Evolutionary conservation across 345 rosid species (phyloP).

Genomic region (Cardiospermum halicacabum): DNA sequence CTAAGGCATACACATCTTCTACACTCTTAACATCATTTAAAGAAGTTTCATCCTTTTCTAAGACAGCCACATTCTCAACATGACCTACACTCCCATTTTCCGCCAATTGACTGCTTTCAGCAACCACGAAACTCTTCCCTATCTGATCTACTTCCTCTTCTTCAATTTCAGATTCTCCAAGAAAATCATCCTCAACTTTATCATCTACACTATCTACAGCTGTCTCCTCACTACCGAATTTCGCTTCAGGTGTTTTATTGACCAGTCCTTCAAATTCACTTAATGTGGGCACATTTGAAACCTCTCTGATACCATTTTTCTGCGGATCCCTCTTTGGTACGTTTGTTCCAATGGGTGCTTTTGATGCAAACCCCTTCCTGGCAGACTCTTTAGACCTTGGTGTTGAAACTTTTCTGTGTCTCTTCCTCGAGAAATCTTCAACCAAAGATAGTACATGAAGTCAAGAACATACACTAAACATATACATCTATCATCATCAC

Average conservation of each 20-base stretch:
- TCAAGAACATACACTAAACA: background rate
- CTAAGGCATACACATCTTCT: constrained; percentile 2
- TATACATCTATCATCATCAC: background rate
- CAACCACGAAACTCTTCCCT: constrained; percentile 10
- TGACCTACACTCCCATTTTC: constrained; percentile 33
- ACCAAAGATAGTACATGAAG: constrained; percentile 1
- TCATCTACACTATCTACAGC: constrained; percentile 23
- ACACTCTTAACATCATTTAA: constrained; percentile 16
- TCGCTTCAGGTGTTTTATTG: constrained; percentile 21
- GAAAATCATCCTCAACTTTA: constrained; percentile 21
- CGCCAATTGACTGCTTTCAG: constrained; percentile 13
- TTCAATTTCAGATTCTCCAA: constrained; percentile 19
- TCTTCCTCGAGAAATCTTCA: constrained; percentile 69
- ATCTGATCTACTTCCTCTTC: constrained; percentile 14
- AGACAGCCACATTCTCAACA: constrained; percentile 15
- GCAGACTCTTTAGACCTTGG: constrained; percentile 43
- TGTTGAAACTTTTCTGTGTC: constrained; percentile 39
- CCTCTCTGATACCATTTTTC: constrained; percentile 38
- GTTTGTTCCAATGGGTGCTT: constrained; percentile 40
- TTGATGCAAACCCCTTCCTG: constrained; percentile 47
- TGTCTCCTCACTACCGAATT: constrained; percentile 30
- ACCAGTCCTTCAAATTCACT: constrained; percentile 20
- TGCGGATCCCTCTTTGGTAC: constrained; percentile 38
- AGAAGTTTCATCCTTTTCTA: constrained; percentile 13
- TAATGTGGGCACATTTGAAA: constrained; percentile 16